Conservation (phyloP, 1,139 yeast genomes). For the Pichia sp. region DNA sequence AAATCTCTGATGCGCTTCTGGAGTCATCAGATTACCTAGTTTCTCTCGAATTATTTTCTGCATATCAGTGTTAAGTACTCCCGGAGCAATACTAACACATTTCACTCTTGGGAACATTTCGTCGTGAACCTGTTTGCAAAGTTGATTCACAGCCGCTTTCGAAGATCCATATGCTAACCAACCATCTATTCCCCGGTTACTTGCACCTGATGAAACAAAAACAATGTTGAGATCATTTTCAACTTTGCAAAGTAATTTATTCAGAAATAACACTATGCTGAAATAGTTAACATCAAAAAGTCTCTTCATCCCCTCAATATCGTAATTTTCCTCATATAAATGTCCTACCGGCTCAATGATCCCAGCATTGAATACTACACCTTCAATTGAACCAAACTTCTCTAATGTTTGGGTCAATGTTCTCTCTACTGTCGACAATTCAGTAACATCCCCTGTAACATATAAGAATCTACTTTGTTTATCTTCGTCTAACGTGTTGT, state of each 20-base stretch:
- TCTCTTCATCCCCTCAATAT: constrained; percentile 50
- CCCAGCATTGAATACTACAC: constrained; percentile 84
- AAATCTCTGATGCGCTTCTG: constrained; percentile 50
- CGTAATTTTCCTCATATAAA: constrained; percentile 36
- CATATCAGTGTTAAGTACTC: constrained; percentile 87
- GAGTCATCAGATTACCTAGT: constrained; percentile 50
- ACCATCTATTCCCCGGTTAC: constrained; percentile 51
- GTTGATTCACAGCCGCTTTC: constrained; percentile 81
- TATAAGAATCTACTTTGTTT: constrained; percentile 40
- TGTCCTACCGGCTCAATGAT: constrained; percentile 70
- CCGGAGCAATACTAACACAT: constrained; percentile 78
- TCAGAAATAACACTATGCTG: constrained; percentile 59
- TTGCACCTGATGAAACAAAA: constrained; percentile 84
- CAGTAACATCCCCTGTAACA: constrained; percentile 63
- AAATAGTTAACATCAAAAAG: constrained; percentile 75
- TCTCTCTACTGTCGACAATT: constrained; percentile 30
- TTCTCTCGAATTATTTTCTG: constrained; percentile 65
- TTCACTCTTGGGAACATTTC: constrained; percentile 53
- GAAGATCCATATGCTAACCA: constrained; percentile 92
- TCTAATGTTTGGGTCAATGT: constrained; percentile 44
- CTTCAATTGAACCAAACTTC: constrained; percentile 56
- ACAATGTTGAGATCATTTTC: constrained; percentile 43
- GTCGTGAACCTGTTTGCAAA: constrained; percentile 54
- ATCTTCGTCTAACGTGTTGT: constrained; percentile 34
- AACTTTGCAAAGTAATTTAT: constrained; percentile 40